Evolutionary conservation across 2,329 filamentous ascomycete species (phyloP), one percentile per base, ranked within the genome.

Genomic region (Cytospora piceae): DNA sequence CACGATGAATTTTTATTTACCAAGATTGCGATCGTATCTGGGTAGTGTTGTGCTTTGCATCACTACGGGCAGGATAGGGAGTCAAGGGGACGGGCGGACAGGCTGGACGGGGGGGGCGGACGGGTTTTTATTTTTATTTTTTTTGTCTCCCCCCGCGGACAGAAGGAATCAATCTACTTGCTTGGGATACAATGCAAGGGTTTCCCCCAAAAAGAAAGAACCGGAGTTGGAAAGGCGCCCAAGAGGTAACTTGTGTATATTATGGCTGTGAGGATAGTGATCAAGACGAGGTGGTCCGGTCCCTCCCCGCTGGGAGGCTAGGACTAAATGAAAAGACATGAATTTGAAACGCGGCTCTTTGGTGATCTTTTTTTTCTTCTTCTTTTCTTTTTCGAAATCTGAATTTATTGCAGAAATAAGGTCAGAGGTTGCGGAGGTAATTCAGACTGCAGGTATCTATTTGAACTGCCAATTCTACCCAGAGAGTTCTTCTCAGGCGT

Each of bases 21-120:
- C 66, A 60, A 58, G 49, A 59, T 53, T 65, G 65, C 62, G 62
- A 53, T n/a, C 51, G 37, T 55, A 58, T 52, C 54, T 63, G 66
- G 54, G 39, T 61, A 59, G 52, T 31, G 32, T 24, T 58, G 49
- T n/a, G 58, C 37, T 53, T 57, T 29, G 61, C 53, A 54, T 65
- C 32, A 29, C 58, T 39, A 31, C 37, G 58, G 49, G 49, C 39
- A 56, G 61, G 32, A 49, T 24, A 24, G 4, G 11, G 32, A 37
- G 46, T 49, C 46, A 49, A n/a, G 31, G 22, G 51, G 32, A 31
- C 11, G 58, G 34, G 24, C 27, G 14, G 39, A 32, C 27, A 15
- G 24, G 12, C 11, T 7, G 60, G 42, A 24, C 27, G 27, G 37
- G 42, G 37, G 42, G 60, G 27, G 15, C 17, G 3, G 17, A 29